Evolutionary conservation across 306 rosid genomes (phyloP), one percentile per base, ranked within the genome.

Genomic region (Parietaria judaica): DNA sequence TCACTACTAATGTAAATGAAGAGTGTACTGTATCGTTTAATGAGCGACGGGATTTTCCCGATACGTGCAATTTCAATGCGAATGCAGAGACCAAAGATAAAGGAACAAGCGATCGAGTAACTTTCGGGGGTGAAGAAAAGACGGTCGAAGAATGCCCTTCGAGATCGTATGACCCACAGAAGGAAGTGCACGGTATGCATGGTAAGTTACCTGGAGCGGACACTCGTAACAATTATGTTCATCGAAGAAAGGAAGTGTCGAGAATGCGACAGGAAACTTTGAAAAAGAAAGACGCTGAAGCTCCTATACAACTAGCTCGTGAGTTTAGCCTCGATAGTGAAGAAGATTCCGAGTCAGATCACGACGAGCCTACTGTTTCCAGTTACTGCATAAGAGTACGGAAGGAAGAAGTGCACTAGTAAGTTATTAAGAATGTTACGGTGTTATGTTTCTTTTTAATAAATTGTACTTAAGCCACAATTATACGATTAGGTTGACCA

Each of bases 101-200:
- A 31, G 57, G 76, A 66, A 69, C 60, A 53, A 66, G 56, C 68
- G 71, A 61, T 64, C 72, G 58, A 66, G 69, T 71, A 75, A 23
- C 31, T 1, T 23, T 23, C 31, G 66, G 56, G 41, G 67, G 47
- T 12, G 41, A 70, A 53, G 70, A 61, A 69, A 67, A 54, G 67
- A 59, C 39, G 54, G 71, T 43, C 34, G 63, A 36, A 64, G 74
- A 73, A 48, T 44, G 55, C 69, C 51, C 63, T 55, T 8, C 72
- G 60, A 66, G 23, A 46, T 53, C 64, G 63, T 75, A 76, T 69
- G 64, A 56, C 51, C 51, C 34, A 61, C 65, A 62, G 46, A 65
- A 60, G 51, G 68, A 49, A 57, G 66, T 52, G 54, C 63, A 64
- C 54, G 61, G 59, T n/a, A 70, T 70, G n/a, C 60, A 55, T 58